A percentile compares a stretch with the other conserved stretches of the same genome.
Conservation (phyloP, 2,329 filamentous ascomycete species). For the Samsoniella hepiali region DNA sequence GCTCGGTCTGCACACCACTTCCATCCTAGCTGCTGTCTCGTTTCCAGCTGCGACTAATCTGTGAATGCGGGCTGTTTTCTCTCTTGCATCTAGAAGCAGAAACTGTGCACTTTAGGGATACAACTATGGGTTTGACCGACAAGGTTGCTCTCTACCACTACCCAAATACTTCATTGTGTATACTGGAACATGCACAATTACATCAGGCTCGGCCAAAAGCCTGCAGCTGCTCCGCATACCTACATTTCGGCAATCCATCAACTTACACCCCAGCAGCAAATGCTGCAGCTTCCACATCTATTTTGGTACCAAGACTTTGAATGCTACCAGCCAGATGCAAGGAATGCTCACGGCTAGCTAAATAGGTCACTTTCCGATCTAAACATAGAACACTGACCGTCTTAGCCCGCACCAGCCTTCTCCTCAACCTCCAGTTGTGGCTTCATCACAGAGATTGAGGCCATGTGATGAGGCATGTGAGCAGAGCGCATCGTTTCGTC, state of each 20-base stretch:
- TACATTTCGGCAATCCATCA: background rate
- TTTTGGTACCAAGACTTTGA: background rate
- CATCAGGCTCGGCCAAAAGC: background rate
- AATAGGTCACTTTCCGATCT: background rate
- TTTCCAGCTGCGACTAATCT: background rate
- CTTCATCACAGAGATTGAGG: background rate
- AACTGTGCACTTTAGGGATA: background rate
- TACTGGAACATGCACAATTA: background rate
- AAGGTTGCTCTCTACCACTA: background rate
- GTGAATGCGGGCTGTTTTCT: background rate
- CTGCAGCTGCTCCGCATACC: background rate
- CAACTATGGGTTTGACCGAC: background rate
- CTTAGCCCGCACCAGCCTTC: background rate
- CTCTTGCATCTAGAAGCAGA: background rate
- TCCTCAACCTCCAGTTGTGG: background rate
- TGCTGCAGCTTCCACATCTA: background rate
- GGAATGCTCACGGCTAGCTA: background rate
- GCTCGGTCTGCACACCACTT: background rate
- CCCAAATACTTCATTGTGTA: background rate
- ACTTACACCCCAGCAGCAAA: background rate
- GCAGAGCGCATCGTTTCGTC: background rate
- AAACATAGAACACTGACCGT: constrained; percentile 2
- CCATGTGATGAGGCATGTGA: background rate
- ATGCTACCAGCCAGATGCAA: background rate
- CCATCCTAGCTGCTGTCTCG: background rate